Percentiles rank a stretch among this genome's conserved stretches.
These are phyloP conservation scores for Arabis hirsuta DNA, from an alignment of 345 rosid genomes.

Conservation along the genomic window DNA sequence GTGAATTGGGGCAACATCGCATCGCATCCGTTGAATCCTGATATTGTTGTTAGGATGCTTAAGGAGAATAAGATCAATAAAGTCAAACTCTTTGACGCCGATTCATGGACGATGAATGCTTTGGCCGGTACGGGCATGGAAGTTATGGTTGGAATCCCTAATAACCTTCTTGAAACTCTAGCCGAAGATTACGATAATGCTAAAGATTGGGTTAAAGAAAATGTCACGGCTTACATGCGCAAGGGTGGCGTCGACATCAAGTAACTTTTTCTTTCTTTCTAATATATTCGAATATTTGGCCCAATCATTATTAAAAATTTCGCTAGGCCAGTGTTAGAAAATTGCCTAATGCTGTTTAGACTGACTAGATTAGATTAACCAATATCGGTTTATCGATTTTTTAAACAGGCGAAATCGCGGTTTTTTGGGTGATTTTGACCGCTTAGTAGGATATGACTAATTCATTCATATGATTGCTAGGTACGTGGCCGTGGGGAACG, in stretches of 20 bases:
- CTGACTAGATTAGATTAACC: background rate
- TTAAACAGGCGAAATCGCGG: background rate
- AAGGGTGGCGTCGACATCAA: constrained; percentile 64
- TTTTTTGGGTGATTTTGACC: background rate
- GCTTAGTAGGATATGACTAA: background rate
- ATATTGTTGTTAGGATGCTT: constrained; percentile 63
- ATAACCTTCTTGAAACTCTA: constrained; percentile 50
- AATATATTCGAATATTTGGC: background rate
- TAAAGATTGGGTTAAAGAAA: constrained; percentile 73
- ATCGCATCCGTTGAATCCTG: constrained; percentile 64
- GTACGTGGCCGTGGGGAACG: constrained; percentile 89
- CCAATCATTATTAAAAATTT: background rate
- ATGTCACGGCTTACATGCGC: constrained; percentile 55
- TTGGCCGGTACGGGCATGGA: constrained; percentile 63
- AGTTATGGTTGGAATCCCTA: constrained; percentile 87
- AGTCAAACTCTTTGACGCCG: constrained; percentile 84
- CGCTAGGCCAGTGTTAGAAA: background rate
- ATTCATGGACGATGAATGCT: constrained; percentile 57
- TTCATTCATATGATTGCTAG: constrained; percentile 44
- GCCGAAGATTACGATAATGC: constrained; percentile 51
- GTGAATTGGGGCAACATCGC: constrained; percentile 82
- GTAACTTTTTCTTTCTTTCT: constrained; percentile 40
- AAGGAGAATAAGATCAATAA: constrained; percentile 69
- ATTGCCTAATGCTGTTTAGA: background rate
- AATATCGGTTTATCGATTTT: background rate